Evolutionary conservation across 2,329 filamentous ascomycete genomes (phyloP).

Genomic region (Diaporthe citriasiana): DNA sequence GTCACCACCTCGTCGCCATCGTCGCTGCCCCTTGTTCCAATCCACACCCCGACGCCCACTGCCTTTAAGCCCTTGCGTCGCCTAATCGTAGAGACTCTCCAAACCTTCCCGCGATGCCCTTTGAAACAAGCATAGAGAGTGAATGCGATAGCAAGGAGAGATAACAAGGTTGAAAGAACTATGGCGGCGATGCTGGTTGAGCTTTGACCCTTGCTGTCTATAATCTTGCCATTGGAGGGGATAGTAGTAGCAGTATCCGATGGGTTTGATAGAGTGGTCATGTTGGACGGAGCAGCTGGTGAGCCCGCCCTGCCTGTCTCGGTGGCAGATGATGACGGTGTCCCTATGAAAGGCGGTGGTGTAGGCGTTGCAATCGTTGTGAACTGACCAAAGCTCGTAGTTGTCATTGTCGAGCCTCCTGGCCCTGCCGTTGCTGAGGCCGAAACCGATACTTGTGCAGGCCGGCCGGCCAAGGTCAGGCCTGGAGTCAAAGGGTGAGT

Average conservation of each 20-base stretch:
- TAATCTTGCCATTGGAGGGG: neutral
- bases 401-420: neutral
- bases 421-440: neutral
- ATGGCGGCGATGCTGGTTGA: conserved; percentile 31
- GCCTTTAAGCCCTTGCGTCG: neutral
- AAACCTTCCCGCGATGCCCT: neutral
- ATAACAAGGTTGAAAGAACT: conserved; percentile 16
- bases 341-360: neutral
- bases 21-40: conserved; percentile 11
- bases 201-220: conserved; percentile 9
- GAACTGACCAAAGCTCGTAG: conserved; percentile 17
- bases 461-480: conserved; percentile 42
- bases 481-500: conserved; percentile 56
- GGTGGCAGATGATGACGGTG: neutral
- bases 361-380: conserved; percentile 1
- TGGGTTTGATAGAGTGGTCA: conserved; percentile 1
- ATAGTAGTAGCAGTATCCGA: neutral
- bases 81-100: neutral
- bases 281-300: neutral
- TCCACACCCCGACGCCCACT: conserved; percentile 35
- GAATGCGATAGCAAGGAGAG: conserved; percentile 24
- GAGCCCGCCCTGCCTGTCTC: neutral
- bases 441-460: neutral
- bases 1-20: conserved; percentile 6
- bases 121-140: conserved; percentile 2